Conservation (phyloP, 2,329 filamentous ascomycete genomes). For the Aspergillus fijiensis region DNA sequence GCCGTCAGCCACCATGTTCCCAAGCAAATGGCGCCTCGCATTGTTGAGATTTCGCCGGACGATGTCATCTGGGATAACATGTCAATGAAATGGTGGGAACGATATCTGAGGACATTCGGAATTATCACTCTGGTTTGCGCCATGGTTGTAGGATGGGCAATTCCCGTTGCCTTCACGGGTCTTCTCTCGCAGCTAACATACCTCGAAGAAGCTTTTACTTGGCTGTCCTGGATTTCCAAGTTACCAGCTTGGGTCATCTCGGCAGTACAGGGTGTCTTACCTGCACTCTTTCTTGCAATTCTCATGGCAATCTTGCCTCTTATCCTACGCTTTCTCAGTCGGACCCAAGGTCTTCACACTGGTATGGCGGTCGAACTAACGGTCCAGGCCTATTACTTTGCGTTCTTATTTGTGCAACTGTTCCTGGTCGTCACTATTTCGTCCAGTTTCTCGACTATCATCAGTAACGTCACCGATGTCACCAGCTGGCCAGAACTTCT, state of each 20-base stretch:
- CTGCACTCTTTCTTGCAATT: conserved; percentile 71
- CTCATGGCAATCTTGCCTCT: conserved; percentile 79
- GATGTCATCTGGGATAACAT: conserved; percentile 98
- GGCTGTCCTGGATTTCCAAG: conserved; percentile 67
- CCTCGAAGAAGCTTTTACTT: conserved; percentile 64
- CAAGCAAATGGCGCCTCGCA: conserved; percentile 86
- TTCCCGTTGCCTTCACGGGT: conserved; percentile 86
- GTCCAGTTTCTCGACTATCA: conserved; percentile 66
- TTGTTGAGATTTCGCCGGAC: conserved; percentile 88
- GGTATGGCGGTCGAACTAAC: conserved; percentile 73
- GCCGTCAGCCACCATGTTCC: conserved; percentile 86
- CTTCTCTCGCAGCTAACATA: conserved; percentile 73
- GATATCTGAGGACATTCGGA: conserved; percentile 69
- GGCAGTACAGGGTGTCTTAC: conserved; percentile 81
- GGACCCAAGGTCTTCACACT: conserved; percentile 77
- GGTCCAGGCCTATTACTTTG: conserved; percentile 92
- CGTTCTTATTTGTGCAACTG: conserved; percentile 89
- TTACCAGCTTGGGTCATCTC: conserved; percentile 63
- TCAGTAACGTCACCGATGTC: conserved; percentile 64
- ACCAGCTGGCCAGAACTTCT: conserved; percentile 71
- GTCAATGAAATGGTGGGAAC: conserved; percentile 91
- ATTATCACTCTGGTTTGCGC: conserved; percentile 66
- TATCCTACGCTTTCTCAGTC: conserved; percentile 71
- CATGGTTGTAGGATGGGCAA: conserved; percentile 85
- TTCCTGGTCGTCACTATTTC: conserved; percentile 91